Base-by-base conservation (phyloP, 345 rosid species). In the Combretum micranthum region DNA sequence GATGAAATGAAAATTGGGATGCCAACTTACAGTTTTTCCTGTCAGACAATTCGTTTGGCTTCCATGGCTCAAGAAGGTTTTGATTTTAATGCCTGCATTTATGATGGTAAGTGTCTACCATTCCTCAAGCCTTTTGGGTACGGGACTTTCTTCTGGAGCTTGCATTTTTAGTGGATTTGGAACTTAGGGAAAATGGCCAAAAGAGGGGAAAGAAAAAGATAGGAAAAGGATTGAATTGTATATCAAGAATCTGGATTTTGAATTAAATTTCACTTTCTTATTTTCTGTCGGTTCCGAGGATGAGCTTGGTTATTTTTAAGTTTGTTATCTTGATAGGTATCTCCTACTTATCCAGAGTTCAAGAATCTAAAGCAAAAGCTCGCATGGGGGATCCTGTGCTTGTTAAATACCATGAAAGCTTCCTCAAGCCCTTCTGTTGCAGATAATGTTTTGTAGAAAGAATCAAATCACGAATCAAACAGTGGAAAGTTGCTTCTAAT, bases 1-100 rank as follows among this genome's bases (percentile, higher is more conserved):
- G 89, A 88, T 77, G 97, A 88, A 50, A 57, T 77, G 39, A 86
- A 72, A 62, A 61, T 72, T 7, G 93, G 95, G 61, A 80, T 84
- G 86, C 96, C 97, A 22, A 80, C 84, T 69, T 92, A 84, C 67
- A 84, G 82, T 71, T 88, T 92, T 70, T 72, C 84, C 13, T 92
- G 98, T 57, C 96, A 92, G 65, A 62, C 93, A 2, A 81, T 95
- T 0, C 69, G 64, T 72, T 77, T 92, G 71, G 66, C 67, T 39
- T 57, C 90, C 15, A 84, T 92, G 98, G 93, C 85, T 53, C 78
- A 67, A 13, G 83, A 86, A 72, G 95, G 93, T 20, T 88, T 88
- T 47, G 95, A 92, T 73, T 88, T 92, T 62, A 92, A 88, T 70
- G 70, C 88, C 52, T 92, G 97, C 62, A 81, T 92, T 51, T 75